phyloP scores from a whole-genome alignment of 768 basidiomycete species.

The Naganishia onofrii region DNA sequence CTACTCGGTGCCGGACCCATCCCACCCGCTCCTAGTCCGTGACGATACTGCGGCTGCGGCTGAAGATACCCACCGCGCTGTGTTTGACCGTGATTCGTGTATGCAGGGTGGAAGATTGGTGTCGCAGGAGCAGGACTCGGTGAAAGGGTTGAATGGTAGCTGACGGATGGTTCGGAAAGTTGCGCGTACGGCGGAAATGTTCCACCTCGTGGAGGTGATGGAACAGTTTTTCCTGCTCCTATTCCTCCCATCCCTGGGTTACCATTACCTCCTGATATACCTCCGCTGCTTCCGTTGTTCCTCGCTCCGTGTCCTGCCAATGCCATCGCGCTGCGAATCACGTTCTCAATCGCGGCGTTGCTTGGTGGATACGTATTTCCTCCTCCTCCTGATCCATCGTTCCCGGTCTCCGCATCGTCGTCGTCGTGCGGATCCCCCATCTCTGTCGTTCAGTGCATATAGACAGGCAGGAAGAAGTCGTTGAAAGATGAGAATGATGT shows the following conservation, averaged over 20 bases:
- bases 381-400: not conserved
- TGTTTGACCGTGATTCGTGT: not conserved
- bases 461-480: too few species aligned
- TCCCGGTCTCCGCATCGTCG: not conserved
- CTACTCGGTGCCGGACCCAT: slow-evolving; percentile 22
- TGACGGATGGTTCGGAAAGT: not conserved
- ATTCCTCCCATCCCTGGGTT: not conserved
- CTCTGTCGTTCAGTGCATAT: not conserved
- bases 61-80: not conserved
- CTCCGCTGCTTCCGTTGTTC: not conserved
- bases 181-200: not conserved
- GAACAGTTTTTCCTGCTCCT: not conserved
- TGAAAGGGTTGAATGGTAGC: not conserved
- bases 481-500: not conserved
- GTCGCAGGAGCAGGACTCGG: not conserved
- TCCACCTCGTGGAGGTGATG: too few species aligned
- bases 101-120: not conserved
- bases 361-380: slow-evolving; percentile 20
- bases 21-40: not conserved
- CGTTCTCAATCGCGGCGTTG: slow-evolving; percentile 30
- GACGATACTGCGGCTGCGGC: not conserved
- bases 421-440: slow-evolving; percentile 2
- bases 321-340: slow-evolving; percentile 33
- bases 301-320: slow-evolving; percentile 21
- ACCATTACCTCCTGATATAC: not conserved